These are phyloP conservation scores for Phyllosticta citrichinensis DNA, from an alignment of 2,329 filamentous ascomycete species.

Conservation along the genomic window DNA sequence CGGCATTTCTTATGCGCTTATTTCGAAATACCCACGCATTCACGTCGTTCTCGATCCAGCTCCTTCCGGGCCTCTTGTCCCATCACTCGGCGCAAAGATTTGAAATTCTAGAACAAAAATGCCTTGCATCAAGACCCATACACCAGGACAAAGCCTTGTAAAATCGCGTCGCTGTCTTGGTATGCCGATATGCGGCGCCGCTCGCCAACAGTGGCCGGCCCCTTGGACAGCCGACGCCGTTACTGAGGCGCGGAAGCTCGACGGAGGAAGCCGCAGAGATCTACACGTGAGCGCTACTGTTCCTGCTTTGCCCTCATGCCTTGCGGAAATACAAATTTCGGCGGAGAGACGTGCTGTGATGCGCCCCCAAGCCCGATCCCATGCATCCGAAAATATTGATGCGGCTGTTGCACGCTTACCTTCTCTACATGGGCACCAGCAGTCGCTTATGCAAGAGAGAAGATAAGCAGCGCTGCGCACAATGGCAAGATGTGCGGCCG, in stretches of 20 bases:
- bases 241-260: not conserved
- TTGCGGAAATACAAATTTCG: not conserved
- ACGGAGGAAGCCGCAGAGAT: not conserved
- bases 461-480: not conserved
- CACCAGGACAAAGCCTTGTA: not conserved
- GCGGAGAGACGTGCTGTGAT: not conserved
- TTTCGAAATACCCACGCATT: not conserved
- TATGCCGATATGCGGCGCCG: not conserved
- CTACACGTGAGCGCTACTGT: not conserved
- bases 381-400: not conserved
- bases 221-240: not conserved
- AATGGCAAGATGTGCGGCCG: not conserved
- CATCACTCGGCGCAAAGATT: not conserved
- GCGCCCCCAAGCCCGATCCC: not conserved
- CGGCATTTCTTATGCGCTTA: not conserved
- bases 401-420: not conserved
- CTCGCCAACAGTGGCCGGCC: not conserved
- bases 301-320: not conserved
- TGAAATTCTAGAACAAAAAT: not conserved
- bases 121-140: not conserved
- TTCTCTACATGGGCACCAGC: not conserved
- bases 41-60: not conserved
- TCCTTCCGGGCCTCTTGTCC: not conserved
- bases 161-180: not conserved
- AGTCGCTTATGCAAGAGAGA: not conserved